These are phyloP conservation scores for Xerocomus brunneocitrinus DNA, from an alignment of 768 basidiomycete genomes.

Conservation along the genomic window DNA sequence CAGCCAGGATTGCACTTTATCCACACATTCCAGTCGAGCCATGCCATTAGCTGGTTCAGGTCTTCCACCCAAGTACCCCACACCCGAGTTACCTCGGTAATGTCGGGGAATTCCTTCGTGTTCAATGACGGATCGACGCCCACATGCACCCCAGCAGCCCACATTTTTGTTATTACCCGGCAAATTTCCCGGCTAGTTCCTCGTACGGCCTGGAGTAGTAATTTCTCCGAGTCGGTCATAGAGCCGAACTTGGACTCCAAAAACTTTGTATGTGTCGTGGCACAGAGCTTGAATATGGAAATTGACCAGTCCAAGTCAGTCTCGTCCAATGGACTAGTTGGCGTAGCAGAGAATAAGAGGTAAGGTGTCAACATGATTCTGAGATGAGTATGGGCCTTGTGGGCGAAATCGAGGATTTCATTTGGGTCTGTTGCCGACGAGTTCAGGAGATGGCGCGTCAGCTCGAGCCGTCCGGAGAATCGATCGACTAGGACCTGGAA, in stretches of 20 bases:
- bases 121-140: conserved; percentile 7
- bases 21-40: conserved; percentile 53
- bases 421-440: neutral
- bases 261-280: conserved; percentile 18
- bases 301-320: conserved; percentile 20
- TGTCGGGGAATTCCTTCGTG: neutral
- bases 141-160: conserved; percentile 19
- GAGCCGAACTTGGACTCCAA: neutral
- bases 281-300: conserved; percentile 26
- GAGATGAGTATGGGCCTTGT: conserved; percentile 15
- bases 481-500: conserved; percentile 27
- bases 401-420: conserved; percentile 1
- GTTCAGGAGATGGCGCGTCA: conserved; percentile 20
- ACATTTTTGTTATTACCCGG: conserved; percentile 37
- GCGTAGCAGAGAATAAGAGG: conserved; percentile 10
- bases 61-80: conserved; percentile 31
- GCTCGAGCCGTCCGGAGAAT: conserved; percentile 27
- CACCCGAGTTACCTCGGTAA: conserved; percentile 6
- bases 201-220: conserved; percentile 23
- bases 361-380: conserved; percentile 27
- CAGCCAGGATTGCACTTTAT: conserved; percentile 43
- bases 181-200: conserved; percentile 42
- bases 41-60: conserved; percentile 36
- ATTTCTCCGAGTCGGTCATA: conserved; percentile 24
- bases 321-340: neutral